These are phyloP conservation scores for Eimeria falciformis DNA, from an alignment of 169 alveolate species.

Conservation along the genomic window DNA sequence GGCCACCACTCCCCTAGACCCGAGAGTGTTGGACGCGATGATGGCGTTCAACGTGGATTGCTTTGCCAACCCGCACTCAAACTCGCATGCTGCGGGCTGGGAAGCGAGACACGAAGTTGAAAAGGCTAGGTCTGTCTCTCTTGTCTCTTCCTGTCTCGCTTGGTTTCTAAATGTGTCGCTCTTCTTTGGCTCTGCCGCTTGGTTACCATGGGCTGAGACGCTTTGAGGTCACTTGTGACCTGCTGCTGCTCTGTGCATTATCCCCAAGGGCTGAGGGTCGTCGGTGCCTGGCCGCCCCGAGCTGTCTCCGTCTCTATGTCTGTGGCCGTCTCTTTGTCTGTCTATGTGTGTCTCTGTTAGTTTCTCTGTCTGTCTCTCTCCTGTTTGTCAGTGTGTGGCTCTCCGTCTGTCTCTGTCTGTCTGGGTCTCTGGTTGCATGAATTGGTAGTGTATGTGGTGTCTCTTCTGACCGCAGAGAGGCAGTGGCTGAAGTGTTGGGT, in stretches of 20 bases:
- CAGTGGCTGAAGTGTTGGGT: constrained; percentile 60
- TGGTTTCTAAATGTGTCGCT: too few species aligned
- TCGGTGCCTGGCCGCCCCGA: background rate
- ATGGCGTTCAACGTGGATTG: constrained; percentile 95
- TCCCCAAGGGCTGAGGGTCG: too few species aligned
- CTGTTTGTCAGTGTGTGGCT: too few species aligned
- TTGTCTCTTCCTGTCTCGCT: too few species aligned
- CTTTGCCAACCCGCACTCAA: constrained; percentile 97
- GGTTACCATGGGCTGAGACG: too few species aligned
- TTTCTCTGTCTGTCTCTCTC: background rate
- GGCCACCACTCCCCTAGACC: constrained; percentile 99
- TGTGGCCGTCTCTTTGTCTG: background rate
- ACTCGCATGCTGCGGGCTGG: constrained; percentile 98
- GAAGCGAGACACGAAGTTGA: constrained; percentile 96
- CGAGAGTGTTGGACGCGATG: constrained; percentile 98
- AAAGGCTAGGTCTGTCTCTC: constrained; percentile 90
- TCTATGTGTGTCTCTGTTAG: background rate
- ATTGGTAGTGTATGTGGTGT: too few species aligned
- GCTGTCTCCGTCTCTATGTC: background rate
- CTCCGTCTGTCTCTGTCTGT: background rate
- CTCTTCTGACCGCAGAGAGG: constrained; percentile 34
- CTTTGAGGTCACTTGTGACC: too few species aligned
- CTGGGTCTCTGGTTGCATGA: constrained; percentile 25
- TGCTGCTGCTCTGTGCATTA: too few species aligned
- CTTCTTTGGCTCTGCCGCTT: too few species aligned